phyloP scores from a whole-genome alignment of 208 protist genomes.

The Leishmania braziliensis region DNA sequence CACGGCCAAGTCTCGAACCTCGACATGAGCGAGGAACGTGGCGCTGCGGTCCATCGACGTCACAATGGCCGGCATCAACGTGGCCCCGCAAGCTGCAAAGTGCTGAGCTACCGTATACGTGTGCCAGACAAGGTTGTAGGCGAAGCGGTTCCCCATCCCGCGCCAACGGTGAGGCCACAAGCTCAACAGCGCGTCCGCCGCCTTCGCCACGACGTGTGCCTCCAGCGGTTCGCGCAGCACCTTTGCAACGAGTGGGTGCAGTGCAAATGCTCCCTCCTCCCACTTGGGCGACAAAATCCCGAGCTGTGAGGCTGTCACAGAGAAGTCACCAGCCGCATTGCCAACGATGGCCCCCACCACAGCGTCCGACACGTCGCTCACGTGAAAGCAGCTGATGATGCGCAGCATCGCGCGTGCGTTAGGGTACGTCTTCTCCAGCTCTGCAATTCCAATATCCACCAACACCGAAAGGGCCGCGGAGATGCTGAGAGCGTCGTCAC shows the following conservation, averaged over 20 bases:
- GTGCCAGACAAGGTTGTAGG: conserved; percentile 78
- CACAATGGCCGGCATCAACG: conserved; percentile 43
- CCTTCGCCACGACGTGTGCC: conserved; percentile 16
- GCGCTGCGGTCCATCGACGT: conserved; percentile 68
- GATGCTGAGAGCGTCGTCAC: conserved; percentile 61
- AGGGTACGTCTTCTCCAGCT: conserved; percentile 43
- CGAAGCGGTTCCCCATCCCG: conserved; percentile 52
- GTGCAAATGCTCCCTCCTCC: conserved; percentile 59
- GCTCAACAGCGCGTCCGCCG: conserved; percentile 36
- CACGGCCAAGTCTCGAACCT: conserved; percentile 53
- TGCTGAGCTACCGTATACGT: conserved; percentile 45
- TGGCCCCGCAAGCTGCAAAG: conserved; percentile 21
- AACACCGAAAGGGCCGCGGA: conserved; percentile 53
- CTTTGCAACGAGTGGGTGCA: conserved; percentile 62
- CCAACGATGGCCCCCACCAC: conserved; percentile 53
- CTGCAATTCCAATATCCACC: conserved; percentile 46
- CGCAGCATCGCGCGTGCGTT: conserved; percentile 37
- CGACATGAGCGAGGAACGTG: conserved; percentile 65
- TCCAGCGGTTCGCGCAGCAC: conserved; percentile 31
- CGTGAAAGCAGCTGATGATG: conserved; percentile 63
- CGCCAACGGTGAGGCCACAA: conserved; percentile 86
- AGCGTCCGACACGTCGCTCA: conserved; percentile 55
- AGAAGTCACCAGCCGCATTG: conserved; percentile 48
- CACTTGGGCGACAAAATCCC: conserved; percentile 71
- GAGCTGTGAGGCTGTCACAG: conserved; percentile 38